Evolutionary conservation across 2,329 filamentous ascomycete species (phyloP).

Genomic region (Trichoderma sp.): DNA sequence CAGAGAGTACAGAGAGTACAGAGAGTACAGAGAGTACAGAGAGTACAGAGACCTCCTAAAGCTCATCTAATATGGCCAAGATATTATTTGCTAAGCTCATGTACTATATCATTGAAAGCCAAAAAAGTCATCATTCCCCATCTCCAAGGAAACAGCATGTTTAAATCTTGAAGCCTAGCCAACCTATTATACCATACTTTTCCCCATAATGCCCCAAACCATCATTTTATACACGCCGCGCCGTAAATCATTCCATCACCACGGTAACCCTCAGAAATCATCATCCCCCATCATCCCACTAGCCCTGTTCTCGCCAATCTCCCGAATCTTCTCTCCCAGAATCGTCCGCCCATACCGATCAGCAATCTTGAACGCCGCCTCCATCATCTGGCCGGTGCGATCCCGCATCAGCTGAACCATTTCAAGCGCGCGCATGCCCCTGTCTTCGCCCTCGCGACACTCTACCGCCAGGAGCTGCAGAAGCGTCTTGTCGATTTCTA

Average conservation of each 20-base stretch:
- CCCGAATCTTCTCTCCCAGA: conserved; percentile 86
- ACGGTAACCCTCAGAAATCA: conserved; percentile 20
- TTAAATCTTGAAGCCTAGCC: neutral
- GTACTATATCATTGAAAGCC: neutral
- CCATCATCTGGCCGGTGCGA: conserved; percentile 83
- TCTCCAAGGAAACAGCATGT: neutral
- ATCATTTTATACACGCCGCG: neutral
- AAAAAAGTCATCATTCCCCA: neutral
- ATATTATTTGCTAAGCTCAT: neutral
- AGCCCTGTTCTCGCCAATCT: conserved; percentile 73
- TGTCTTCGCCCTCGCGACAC: conserved; percentile 89
- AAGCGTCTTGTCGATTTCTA: conserved; percentile 87
- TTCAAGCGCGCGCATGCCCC: conserved; percentile 93
- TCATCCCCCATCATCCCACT: conserved; percentile 65
- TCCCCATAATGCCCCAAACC: neutral
- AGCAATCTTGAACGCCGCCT: conserved; percentile 88
- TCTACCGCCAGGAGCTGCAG: conserved; percentile 87
- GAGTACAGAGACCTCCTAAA: neutral
- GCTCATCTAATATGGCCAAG: neutral
- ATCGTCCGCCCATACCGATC: conserved; percentile 79
- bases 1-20: too few species aligned
- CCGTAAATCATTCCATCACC: neutral
- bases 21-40: too few species aligned
- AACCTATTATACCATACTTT: neutral
- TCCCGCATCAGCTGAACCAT: conserved; percentile 86